These are phyloP conservation scores for Talaromyces thailandensis DNA, from an alignment of 495 filamentous ascomycete genomes.

Conservation along the genomic window DNA sequence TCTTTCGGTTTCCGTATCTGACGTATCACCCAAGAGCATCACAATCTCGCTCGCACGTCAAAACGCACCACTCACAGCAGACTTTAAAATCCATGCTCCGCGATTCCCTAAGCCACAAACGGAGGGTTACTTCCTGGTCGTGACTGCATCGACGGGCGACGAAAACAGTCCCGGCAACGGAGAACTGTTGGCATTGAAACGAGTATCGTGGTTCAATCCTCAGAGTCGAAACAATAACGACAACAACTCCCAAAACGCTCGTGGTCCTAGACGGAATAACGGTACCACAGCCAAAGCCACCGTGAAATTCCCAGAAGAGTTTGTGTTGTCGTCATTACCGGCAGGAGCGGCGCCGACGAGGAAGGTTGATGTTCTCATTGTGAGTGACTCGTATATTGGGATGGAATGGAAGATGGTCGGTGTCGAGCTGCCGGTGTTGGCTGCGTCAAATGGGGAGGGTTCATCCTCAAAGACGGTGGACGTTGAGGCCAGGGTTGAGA, in stretches of 20 bases:
- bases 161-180: conserved; percentile 49
- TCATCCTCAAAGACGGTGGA: background rate
- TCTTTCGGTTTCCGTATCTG: conserved; percentile 52
- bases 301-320: conserved; percentile 52
- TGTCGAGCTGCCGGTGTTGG: conserved; percentile 40
- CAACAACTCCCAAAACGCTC: conserved; percentile 11
- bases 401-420: conserved; percentile 58
- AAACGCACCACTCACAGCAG: conserved; percentile 53
- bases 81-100: conserved; percentile 72
- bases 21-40: conserved; percentile 50
- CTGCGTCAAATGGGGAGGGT: conserved; percentile 18
- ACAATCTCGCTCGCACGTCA: conserved; percentile 54
- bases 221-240: conserved; percentile 19
- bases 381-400: conserved; percentile 81
- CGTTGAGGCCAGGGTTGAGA: conserved; percentile 10
- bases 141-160: conserved; percentile 39
- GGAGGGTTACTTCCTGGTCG: conserved; percentile 84
- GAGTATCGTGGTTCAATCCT: conserved; percentile 60
- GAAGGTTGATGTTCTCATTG: conserved; percentile 59
- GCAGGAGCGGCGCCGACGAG: conserved; percentile 21
- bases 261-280: conserved; percentile 9
- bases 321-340: conserved; percentile 8
- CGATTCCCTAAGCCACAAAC: conserved; percentile 90
- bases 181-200: conserved; percentile 76
- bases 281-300: conserved; percentile 24